Evolutionary conservation across 192 early-diverging fungal species (phyloP), one percentile per base, ranked within the genome.

Genomic region (Coemansia sp.): DNA sequence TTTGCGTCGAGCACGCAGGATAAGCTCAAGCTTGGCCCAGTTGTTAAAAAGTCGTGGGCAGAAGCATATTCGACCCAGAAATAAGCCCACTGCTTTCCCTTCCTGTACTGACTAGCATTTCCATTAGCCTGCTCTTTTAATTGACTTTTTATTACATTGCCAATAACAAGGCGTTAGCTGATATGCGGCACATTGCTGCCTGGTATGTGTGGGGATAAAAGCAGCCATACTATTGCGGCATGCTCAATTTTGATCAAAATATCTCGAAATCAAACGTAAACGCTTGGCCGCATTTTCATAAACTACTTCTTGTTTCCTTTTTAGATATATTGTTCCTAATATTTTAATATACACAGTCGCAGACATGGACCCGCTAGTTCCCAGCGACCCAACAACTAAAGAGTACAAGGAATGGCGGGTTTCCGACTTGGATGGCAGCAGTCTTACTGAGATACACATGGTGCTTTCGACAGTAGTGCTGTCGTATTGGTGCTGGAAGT

Each of bases 401-500:
- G 70, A 69, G 56, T 76, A 70, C 65, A 82, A 82, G 63, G 79
- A 82, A 64, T 73, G 74, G 70, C 71, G 73, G 10, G 79, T 82
- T 11, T 73, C 74, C 10, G 61, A 66, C 55, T 49, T 82, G 49
- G 67, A 67, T 9, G 79, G 79, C 57, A 74, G 74, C 55, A 64
- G 67, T 47, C 62, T 82, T 70, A 70, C 70, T 6, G 75, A 82
- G 39, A 71, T 76, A 15, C 79, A 82, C 57, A 27, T 69, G 6
- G 74, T 73, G 41, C 25, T 76, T 32, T 82, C 75, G 4, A 73
- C 69, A 12, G 57, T 82, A 5, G 57, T 60, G 22, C 60, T 82
- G 9, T 76, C 74, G 9, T 82, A 76, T 58, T 82, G 79, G 79
- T 69, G 66, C 54, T 82, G 74, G 79, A 82, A 82, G 65, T 76